Base-by-base conservation (phyloP, 768 basidiomycete species). In the Obba rivulosa region DNA sequence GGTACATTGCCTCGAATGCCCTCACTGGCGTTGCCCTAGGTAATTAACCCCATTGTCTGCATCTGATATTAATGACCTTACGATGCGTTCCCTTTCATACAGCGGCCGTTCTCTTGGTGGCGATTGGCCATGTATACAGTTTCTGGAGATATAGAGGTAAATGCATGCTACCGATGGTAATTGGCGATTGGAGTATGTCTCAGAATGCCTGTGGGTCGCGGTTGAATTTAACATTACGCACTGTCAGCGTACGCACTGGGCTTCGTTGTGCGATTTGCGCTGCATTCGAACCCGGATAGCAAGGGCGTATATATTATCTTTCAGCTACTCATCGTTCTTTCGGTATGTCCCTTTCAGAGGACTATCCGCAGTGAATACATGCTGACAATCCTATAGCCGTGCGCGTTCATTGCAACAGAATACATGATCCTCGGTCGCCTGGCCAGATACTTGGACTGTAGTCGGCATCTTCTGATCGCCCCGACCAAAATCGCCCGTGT, bases 331-430 rank as follows among this genome's bases (percentile, higher is more conserved):
- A 74, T 83, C 51, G 80, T 79, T 8, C 70, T 84, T 40, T 78
- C 80, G 4, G 81, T 78, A 48, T 46, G 72, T 62, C 17, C 7
- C 34, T 11, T 17, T 0, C 1, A 20, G n/a, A 5, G 8, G 8
- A 16, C 4, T 22, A 22, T 37, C 40, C 11, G 24, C 10, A 22
- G 3, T 1, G 5, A 3, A n/a, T 25, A 13, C 24, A 11, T n/a
- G n/a, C n/a, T 7, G 13, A 31, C 7, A 7, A 13, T 4, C 13
- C 14, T 13, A 2, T 43, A 82, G 80, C 85, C 85, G 4, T 88
- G 87, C 59, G 85, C 82, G 22, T 87, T 87, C 66, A 81, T 85
- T 52, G 81, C 81, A 4, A 75, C 80, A 13, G 74, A 81, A 57
- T 87, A 88, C 56, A 66, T 85, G 47, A 70, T 86, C 17, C 73